phyloP scores from a whole-genome alignment of 2,329 filamentous ascomycete genomes.

The Colletotrichum spinosum region DNA sequence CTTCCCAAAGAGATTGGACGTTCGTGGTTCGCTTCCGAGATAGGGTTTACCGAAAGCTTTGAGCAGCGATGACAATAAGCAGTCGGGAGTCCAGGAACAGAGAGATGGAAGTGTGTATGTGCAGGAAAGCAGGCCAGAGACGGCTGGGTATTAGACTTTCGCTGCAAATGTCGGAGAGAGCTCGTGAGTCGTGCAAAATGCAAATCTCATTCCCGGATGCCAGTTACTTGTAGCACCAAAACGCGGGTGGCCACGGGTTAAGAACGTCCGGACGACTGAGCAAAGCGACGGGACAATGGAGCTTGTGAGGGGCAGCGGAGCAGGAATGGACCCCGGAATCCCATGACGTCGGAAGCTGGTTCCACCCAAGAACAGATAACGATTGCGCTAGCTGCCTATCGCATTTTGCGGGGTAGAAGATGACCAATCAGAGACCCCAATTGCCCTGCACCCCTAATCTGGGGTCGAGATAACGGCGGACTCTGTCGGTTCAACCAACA shows the following conservation, averaged over 20 bases:
- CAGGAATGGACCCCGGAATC: conserved; percentile 2
- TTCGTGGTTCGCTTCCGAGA: too few relatives aligned
- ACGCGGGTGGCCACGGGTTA: conserved; percentile 33
- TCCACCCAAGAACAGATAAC: conserved; percentile 12
- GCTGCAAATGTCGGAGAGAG: conserved; percentile 15
- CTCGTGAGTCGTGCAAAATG: conserved; percentile 26
- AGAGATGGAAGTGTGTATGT: background rate
- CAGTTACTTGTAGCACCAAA: conserved; percentile 9
- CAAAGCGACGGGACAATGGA: background rate
- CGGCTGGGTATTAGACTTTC: conserved; percentile 29
- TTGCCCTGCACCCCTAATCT: conserved; percentile 1
- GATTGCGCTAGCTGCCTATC: conserved; percentile 19
- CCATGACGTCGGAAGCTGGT: conserved; percentile 27
- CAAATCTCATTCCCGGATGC: conserved; percentile 16
- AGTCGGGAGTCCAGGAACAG: conserved; percentile 7
- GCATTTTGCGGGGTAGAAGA: conserved; percentile 26
- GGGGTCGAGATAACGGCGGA: conserved; percentile 9
- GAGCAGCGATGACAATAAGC: background rate
- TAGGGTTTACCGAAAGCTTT: too few relatives aligned
- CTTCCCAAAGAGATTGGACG: too few relatives aligned
- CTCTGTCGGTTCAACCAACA: conserved; percentile 9
- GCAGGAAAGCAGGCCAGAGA: background rate
- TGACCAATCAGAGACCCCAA: conserved; percentile 25
- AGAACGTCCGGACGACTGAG: conserved; percentile 19
- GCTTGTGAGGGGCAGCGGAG: conserved; percentile 33